These are phyloP conservation scores for Hapsidospora chrysogenum DNA, from an alignment of 495 filamentous ascomycete genomes.

Conservation along the genomic window DNA sequence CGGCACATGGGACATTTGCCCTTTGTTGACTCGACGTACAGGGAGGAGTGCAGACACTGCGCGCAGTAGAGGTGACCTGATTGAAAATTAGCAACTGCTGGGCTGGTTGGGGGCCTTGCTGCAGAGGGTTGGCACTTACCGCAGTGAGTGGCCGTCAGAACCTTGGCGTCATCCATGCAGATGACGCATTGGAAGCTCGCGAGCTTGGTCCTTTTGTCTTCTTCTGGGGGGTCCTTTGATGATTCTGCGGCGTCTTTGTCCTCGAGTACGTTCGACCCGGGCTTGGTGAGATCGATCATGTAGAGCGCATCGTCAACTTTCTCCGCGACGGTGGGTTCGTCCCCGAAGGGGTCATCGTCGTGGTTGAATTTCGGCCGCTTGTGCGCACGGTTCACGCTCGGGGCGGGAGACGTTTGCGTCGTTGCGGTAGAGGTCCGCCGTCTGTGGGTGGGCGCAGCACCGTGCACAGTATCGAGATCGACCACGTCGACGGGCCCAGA, in stretches of 20 bases:
- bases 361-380: constrained; percentile 11
- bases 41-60: constrained; percentile 58
- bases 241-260: constrained; percentile 31
- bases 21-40: constrained; percentile 39
- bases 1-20: constrained; percentile 36
- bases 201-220: constrained; percentile 35
- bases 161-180: constrained; percentile 63
- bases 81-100: not conserved
- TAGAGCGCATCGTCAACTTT: constrained; percentile 23
- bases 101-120: not conserved
- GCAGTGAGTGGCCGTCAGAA: constrained; percentile 65
- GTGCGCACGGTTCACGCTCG: not conserved
- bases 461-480: no score
- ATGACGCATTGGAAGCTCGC: constrained; percentile 57
- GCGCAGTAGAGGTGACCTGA: constrained; percentile 77
- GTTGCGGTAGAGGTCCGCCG: no score
- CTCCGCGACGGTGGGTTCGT: constrained; percentile 2
- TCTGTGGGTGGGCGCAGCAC: no score
- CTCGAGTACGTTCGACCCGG: constrained; percentile 10
- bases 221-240: constrained; percentile 26
- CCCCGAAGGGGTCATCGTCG: constrained; percentile 8
- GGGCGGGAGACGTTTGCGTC: no score
- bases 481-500: no score
- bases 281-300: constrained; percentile 39
- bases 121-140: constrained; percentile 46